These are phyloP conservation scores for Lentinula guzmanii DNA, from an alignment of 768 basidiomycete species.

Conservation along the genomic window DNA sequence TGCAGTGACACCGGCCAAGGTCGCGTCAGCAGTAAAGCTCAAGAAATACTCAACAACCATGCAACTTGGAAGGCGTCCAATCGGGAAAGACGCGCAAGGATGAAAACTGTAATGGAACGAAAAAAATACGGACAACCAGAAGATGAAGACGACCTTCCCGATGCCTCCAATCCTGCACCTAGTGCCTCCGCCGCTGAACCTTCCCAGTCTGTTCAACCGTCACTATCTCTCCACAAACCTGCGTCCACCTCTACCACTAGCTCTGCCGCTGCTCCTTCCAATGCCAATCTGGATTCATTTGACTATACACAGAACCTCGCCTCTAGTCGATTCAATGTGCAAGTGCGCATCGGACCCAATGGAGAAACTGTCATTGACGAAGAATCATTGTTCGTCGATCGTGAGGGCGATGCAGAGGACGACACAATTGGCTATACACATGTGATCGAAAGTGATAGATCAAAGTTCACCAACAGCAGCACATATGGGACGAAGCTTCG, in stretches of 20 bases:
- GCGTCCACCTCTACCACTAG: constrained; percentile 8
- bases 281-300: constrained; percentile 36
- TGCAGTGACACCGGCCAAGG: constrained; percentile 78
- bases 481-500: constrained; percentile 76
- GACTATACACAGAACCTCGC: constrained; percentile 63
- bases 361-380: constrained; percentile 87
- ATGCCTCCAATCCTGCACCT: constrained; percentile 3
- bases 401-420: constrained; percentile 53
- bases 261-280: constrained; percentile 6
- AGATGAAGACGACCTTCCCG: constrained; percentile 29
- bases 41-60: constrained; percentile 66
- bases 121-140: constrained; percentile 68
- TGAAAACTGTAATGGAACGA: constrained; percentile 59
- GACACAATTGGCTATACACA: constrained; percentile 67
- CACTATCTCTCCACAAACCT: not conserved
- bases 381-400: constrained; percentile 76
- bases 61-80: constrained; percentile 66
- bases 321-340: constrained; percentile 73
- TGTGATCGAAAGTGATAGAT: constrained; percentile 75
- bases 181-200: constrained; percentile 7
- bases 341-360: constrained; percentile 82
- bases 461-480: constrained; percentile 80
- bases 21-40: constrained; percentile 71
- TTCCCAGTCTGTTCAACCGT: not conserved
- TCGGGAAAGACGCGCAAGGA: constrained; percentile 57